phyloP scores from a whole-genome alignment of 1,139 yeast genomes.

The Taphrina sp. region DNA sequence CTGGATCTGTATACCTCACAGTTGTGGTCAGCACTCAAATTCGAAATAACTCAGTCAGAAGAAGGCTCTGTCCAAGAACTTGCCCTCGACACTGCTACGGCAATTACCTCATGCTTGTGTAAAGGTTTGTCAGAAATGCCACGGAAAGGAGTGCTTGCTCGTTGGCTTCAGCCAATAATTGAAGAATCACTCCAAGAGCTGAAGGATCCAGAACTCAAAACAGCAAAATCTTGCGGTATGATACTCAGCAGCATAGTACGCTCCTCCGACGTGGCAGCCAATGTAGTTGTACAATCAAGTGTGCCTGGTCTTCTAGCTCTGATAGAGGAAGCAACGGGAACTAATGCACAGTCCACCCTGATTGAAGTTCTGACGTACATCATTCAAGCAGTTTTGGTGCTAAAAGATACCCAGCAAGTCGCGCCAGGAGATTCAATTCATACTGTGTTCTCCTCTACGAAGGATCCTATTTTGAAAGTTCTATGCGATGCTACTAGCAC shows the following conservation, averaged over 20 bases:
- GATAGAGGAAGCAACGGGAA: constrained; percentile 44
- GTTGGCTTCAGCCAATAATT: constrained; percentile 44
- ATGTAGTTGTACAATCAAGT: constrained; percentile 49
- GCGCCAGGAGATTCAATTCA: constrained; percentile 39
- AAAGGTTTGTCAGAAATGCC: constrained; percentile 46
- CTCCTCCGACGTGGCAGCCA: constrained; percentile 50
- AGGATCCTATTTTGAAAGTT: constrained; percentile 54
- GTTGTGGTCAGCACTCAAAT: constrained; percentile 85
- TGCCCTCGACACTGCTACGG: constrained; percentile 53
- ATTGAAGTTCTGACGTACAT: constrained; percentile 55
- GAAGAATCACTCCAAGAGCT: constrained; percentile 62
- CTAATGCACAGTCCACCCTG: constrained; percentile 59
- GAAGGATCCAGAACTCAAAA: constrained; percentile 53
- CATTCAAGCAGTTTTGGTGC: constrained; percentile 45
- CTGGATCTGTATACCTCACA: constrained; percentile 61
- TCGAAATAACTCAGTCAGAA: constrained; percentile 70
- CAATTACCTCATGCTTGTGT: constrained; percentile 45
- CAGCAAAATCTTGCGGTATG: constrained; percentile 59
- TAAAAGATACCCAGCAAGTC: neutral
- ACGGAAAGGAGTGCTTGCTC: constrained; percentile 37
- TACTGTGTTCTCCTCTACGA: constrained; percentile 53
- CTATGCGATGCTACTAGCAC: constrained; percentile 57
- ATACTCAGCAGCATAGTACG: constrained; percentile 60
- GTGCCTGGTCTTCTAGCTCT: constrained; percentile 47
- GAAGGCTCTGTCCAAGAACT: constrained; percentile 49